Conservation (phyloP, 2,329 filamentous ascomycete species). For the Botrytis fabae region DNA sequence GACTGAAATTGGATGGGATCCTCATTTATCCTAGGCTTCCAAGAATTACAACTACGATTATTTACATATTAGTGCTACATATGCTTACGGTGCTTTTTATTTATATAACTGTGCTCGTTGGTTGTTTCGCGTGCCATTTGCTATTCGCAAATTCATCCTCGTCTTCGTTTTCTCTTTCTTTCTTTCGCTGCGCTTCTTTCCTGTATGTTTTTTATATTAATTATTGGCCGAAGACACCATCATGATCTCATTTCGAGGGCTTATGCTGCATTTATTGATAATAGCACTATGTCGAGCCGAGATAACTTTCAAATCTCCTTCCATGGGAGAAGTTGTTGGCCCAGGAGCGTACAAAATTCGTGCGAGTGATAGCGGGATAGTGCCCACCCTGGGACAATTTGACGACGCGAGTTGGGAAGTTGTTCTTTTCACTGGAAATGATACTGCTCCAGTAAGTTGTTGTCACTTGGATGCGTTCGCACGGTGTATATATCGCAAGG, state of each 20-base stretch:
- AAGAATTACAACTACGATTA: conserved; percentile 6
- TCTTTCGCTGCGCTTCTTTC: background rate
- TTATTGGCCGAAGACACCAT: background rate
- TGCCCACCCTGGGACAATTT: conserved; percentile 15
- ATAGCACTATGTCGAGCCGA: conserved; percentile 15
- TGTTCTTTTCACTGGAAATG: conserved; percentile 18
- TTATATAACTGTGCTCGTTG: background rate
- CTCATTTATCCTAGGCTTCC: background rate
- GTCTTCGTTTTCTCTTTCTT: background rate
- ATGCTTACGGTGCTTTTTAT: background rate
- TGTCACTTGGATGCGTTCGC: background rate
- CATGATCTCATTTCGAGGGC: background rate
- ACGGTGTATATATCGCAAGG: background rate
- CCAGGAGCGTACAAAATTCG: conserved; percentile 5
- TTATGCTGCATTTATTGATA: background rate
- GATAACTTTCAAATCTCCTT: conserved; percentile 8
- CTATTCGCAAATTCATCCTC: background rate
- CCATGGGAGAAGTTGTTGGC: conserved; percentile 12
- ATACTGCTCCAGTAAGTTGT: conserved; percentile 13
- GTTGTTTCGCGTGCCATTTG: background rate
- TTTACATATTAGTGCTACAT: background rate
- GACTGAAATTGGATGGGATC: background rate
- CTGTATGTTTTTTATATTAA: background rate
- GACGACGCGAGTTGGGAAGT: conserved; percentile 12
- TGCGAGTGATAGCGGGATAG: conserved; percentile 11